These are phyloP conservation scores for Scutellaria baicalensis DNA, from an alignment of 257 asterid species.

Conservation along the genomic window DNA sequence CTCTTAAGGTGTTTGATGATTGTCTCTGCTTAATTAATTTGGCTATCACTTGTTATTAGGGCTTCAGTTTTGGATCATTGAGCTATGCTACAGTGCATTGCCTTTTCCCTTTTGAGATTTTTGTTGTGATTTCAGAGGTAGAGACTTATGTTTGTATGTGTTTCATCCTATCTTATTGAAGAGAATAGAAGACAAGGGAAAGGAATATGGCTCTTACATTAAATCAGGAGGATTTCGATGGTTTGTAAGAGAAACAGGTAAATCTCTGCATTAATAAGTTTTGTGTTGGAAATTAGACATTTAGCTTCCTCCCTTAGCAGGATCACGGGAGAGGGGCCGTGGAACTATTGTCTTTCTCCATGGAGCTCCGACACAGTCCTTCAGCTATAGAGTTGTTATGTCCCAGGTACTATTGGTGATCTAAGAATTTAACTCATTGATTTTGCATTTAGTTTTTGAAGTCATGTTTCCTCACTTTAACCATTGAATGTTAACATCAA, in stretches of 20 bases:
- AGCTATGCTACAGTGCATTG: too few relatives aligned
- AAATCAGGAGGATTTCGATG: conserved; percentile 81
- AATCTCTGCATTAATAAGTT: background rate
- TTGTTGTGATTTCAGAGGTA: conserved; percentile 2
- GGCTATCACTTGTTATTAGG: background rate
- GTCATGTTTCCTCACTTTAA: background rate
- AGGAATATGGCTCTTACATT: conserved; percentile 64
- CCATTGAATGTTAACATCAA: background rate
- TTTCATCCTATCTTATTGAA: conserved; percentile 12
- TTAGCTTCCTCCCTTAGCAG: conserved; percentile 33
- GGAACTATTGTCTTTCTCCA: conserved; percentile 88
- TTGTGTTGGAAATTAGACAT: background rate
- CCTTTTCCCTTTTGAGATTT: background rate
- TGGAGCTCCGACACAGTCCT: conserved; percentile 98
- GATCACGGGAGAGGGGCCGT: conserved; percentile 66
- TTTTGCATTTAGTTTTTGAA: background rate
- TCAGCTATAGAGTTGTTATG: conserved; percentile 92
- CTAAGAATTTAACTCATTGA: conserved; percentile 1
- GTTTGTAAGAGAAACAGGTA: conserved; percentile 99
- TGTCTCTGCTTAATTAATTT: background rate
- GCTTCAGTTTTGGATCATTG: background rate
- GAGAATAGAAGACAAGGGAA: conserved; percentile 89
- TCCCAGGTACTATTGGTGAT: conserved; percentile 58
- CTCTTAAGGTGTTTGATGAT: background rate
- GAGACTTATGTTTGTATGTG: conserved; percentile 13